These are phyloP conservation scores for Pyrus hybrid DNA, from an alignment of 331 rosid genomes.

Conservation along the genomic window DNA sequence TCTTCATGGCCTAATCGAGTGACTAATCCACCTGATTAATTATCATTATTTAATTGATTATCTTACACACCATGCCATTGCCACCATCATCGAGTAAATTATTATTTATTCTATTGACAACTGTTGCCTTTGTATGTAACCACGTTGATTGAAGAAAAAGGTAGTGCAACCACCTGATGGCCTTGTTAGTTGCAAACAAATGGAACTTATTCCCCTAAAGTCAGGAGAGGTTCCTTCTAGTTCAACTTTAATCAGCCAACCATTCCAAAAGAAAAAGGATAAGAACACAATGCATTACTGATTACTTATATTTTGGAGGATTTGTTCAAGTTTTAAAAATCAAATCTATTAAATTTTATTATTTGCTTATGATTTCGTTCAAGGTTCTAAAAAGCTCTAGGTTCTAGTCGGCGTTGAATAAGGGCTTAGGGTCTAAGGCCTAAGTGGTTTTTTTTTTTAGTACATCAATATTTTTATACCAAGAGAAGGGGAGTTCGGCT, in stretches of 20 bases:
- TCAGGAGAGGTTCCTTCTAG: background rate
- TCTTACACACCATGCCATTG: background rate
- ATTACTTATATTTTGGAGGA: background rate
- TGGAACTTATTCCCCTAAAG: background rate
- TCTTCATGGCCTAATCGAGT: background rate
- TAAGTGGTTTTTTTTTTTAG: too few species aligned
- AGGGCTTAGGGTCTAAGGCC: too few species aligned
- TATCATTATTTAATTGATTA: background rate
- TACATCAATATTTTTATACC: too few species aligned
- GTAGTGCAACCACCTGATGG: background rate
- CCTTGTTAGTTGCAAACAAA: background rate
- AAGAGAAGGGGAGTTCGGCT: too few species aligned
- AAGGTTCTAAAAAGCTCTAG: too few species aligned
- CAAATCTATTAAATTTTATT: background rate
- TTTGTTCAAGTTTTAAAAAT: background rate
- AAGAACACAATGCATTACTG: background rate
- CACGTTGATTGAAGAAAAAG: background rate
- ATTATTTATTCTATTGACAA: background rate
- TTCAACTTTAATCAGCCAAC: background rate
- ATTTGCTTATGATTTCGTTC: background rate
- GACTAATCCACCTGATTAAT: background rate
- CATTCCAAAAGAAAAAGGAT: background rate
- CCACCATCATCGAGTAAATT: background rate
- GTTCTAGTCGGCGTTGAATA: too few species aligned
- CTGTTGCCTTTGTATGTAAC: background rate